Conservation (phyloP, 1,284 basidiomycete species). For the Ganoderma lucidum region DNA sequence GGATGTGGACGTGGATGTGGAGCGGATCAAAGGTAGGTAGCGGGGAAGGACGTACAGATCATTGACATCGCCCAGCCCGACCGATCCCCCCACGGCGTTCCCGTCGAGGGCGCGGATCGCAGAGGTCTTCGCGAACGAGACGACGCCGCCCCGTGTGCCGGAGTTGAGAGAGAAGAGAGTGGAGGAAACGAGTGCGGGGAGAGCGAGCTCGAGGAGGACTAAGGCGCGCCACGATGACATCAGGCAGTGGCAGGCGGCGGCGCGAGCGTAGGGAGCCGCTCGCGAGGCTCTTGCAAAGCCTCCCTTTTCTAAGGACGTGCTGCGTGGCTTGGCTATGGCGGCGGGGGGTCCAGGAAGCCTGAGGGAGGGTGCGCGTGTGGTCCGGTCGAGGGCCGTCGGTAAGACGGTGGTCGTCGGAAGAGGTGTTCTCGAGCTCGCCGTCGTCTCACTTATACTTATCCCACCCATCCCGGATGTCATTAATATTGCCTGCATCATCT, state of each 20-base stretch:
- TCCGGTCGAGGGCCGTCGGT: constrained; percentile 9
- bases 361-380: neutral
- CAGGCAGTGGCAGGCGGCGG: neutral
- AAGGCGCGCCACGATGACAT: constrained; percentile 6
- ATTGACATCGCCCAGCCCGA: constrained; percentile 39
- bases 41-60: constrained; percentile 37
- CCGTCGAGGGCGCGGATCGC: constrained; percentile 25
- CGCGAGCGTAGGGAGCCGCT: neutral
- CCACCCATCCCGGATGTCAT: too few relatives aligned
- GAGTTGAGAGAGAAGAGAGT: constrained; percentile 11
- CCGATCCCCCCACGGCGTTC: constrained; percentile 32
- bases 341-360: neutral
- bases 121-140: constrained; percentile 18
- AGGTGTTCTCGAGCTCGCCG: neutral
- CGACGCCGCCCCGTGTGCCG: constrained; percentile 6
- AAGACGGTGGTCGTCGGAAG: neutral
- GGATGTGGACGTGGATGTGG: neutral
- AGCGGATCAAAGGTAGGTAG: constrained; percentile 1
- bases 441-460: neutral
- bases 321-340: neutral
- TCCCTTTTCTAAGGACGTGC: constrained; percentile 8
- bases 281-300: neutral
- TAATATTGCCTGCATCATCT: neutral
- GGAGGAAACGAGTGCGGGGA: constrained; percentile 20
- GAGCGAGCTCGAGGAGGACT: constrained; percentile 7